Evolutionary conservation across 257 asterid genomes (phyloP).

Genomic region (Solanum chilense): DNA sequence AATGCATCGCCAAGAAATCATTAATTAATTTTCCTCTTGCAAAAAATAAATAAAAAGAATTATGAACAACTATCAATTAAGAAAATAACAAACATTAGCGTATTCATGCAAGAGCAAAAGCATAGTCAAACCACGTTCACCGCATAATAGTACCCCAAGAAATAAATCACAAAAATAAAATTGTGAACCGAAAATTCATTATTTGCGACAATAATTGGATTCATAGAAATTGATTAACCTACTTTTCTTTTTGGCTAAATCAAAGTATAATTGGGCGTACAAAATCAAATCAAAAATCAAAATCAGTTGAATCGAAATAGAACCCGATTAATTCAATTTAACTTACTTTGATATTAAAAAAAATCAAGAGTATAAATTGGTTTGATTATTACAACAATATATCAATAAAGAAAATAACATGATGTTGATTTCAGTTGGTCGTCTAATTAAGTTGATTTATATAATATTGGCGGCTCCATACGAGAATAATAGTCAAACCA

Average conservation of each 20-base stretch:
- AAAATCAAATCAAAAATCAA: no score
- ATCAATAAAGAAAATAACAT: not conserved
- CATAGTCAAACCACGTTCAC: not conserved
- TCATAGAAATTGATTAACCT: no score
- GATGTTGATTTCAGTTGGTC: not conserved
- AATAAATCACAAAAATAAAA: no score
- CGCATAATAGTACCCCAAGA: no score
- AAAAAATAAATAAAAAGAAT: not conserved
- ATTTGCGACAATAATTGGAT: no score
- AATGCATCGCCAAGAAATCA: not conserved
- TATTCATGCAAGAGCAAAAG: not conserved
- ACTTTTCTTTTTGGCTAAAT: no score
- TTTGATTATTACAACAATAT: not conserved
- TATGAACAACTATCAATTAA: not conserved
- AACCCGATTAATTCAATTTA: no score
- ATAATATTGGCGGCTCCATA: not conserved
- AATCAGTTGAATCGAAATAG: no score
- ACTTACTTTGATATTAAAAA: no score
- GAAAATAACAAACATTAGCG: not conserved
- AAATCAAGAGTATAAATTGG: fast-evolving
- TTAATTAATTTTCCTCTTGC: not conserved
- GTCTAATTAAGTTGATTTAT: not conserved
- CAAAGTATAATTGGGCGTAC: no score
- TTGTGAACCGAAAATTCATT: no score
- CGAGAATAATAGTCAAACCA: not conserved